These are phyloP conservation scores for Fermentozyma sake DNA, from an alignment of 1,139 yeast genomes.

Conservation along the genomic window DNA sequence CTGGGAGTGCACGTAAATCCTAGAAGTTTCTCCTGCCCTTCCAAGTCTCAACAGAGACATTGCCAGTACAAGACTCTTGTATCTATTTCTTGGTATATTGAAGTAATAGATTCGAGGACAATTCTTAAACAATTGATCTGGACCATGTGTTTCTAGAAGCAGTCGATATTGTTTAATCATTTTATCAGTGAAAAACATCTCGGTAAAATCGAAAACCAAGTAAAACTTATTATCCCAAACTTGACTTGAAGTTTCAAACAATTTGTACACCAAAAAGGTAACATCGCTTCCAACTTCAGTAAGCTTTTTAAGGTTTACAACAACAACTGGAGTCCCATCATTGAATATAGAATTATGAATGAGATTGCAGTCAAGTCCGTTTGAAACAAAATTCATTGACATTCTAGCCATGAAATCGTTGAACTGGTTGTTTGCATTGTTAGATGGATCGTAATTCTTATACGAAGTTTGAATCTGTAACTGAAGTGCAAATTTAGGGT, in stretches of 20 bases:
- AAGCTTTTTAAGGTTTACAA: conserved; percentile 47
- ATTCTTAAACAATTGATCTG: conserved; percentile 49
- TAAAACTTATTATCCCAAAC: conserved; percentile 70
- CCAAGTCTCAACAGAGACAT: conserved; percentile 16
- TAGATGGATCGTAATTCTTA: conserved; percentile 37
- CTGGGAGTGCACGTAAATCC: conserved; percentile 36
- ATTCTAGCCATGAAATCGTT: conserved; percentile 74
- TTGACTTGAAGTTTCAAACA: conserved; percentile 65
- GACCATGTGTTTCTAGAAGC: conserved; percentile 37
- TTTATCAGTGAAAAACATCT: conserved; percentile 35
- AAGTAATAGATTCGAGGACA: conserved; percentile 55
- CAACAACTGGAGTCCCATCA: conserved; percentile 71
- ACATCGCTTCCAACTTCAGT: conserved; percentile 43
- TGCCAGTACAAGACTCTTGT: conserved; percentile 28
- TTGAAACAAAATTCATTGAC: conserved; percentile 50
- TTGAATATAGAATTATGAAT: conserved; percentile 61
- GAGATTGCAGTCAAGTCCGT: conserved; percentile 40
- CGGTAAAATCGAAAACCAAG: conserved; percentile 67
- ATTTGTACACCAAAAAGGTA: conserved; percentile 54
- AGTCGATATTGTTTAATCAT: conserved; percentile 26
- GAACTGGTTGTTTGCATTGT: conserved; percentile 45
- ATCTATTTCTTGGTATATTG: conserved; percentile 51
- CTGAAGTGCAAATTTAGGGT: conserved; percentile 40
- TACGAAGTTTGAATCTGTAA: conserved; percentile 53
- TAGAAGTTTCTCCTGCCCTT: conserved; percentile 14